Evolutionary conservation across 768 basidiomycete genomes (phyloP).

Genomic region (Tulasnella sp.): DNA sequence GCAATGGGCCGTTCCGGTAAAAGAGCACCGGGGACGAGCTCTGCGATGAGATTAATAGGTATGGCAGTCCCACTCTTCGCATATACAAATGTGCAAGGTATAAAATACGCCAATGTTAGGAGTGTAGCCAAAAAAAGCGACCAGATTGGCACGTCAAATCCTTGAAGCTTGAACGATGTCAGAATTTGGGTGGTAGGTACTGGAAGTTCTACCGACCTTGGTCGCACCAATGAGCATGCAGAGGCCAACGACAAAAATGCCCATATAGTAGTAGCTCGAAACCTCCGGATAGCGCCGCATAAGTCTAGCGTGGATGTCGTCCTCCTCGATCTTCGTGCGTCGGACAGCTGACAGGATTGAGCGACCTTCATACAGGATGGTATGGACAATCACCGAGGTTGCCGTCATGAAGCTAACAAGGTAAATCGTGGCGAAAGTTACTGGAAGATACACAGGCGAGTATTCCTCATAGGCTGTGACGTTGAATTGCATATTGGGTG

Average conservation of each 20-base stretch:
- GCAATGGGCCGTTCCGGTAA: conserved; percentile 25
- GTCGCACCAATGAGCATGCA: conserved; percentile 29
- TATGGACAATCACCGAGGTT: conserved; percentile 37
- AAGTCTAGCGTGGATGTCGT: conserved; percentile 41
- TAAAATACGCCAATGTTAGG: background rate
- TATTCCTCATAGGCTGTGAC: conserved; percentile 37
- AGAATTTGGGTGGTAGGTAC: background rate
- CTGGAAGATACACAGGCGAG: conserved; percentile 41
- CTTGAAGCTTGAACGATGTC: background rate
- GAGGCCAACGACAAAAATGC: background rate
- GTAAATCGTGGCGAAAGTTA: conserved; percentile 37
- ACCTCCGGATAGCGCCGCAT: conserved; percentile 40
- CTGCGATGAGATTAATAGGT: background rate
- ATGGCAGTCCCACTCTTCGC: background rate
- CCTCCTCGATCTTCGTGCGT: conserved; percentile 32
- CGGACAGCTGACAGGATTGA: conserved; percentile 28
- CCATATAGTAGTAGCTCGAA: conserved; percentile 34
- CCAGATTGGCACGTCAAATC: background rate
- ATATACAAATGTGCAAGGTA: background rate
- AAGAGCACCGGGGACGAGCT: background rate
- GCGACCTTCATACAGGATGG: conserved; percentile 36
- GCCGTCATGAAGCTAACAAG: conserved; percentile 36
- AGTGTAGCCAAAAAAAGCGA: background rate
- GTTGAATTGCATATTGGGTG: conserved; percentile 30
- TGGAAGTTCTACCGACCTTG: conserved; percentile 27